Base-by-base conservation (phyloP, 129 eudicot genomes). In the Escallonia herrerae region DNA sequence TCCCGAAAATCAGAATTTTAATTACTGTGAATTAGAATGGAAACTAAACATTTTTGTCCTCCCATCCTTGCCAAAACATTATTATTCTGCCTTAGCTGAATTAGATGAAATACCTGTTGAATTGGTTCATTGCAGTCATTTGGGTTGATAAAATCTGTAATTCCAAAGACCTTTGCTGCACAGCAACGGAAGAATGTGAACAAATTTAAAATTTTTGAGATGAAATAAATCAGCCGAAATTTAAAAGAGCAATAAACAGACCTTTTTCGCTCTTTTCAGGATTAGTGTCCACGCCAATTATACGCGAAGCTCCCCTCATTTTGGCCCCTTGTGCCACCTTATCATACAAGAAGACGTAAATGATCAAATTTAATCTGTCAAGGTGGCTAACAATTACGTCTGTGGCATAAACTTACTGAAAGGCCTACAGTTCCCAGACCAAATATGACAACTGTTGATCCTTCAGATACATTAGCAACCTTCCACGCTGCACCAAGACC, bases 341-440 rank as follows among this genome's bases (percentile, higher is more conserved):
- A 48, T 67, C 44, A 79, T 8, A 49, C 12, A 6, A 39, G 7
- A 64, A 63, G 15, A 51, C 50, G 45, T 60, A 15, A 55, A 57
- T 13, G 8, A 15, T 13, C 14, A 14, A 53, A 53, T 53, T 53
- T 53, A 0, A 45, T 45, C 2, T 45, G 49, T 22, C 33, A 5
- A 66, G n/a, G 52, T n/a, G 46, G 53, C 51, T 57, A 76, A 33
- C 14, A 40, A 42, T 12, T 58, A 45, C 59, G 0, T 4, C 48
- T 48, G 55, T 53, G 69, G 12, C 7, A 70, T 45, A 15, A 68
- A 75, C 99, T 78, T 75, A 94, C 97, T 44, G 97, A 84, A 70
- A 94, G 94, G 13, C 99, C 99, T n/a, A 89, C 96, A 63, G 99
- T 94, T 84, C 99, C 99, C 43, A 94, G 79, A 57, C 99, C 99